Evolutionary conservation across 306 rosid genomes (phyloP).

Genomic region (Quercus dentata): DNA sequence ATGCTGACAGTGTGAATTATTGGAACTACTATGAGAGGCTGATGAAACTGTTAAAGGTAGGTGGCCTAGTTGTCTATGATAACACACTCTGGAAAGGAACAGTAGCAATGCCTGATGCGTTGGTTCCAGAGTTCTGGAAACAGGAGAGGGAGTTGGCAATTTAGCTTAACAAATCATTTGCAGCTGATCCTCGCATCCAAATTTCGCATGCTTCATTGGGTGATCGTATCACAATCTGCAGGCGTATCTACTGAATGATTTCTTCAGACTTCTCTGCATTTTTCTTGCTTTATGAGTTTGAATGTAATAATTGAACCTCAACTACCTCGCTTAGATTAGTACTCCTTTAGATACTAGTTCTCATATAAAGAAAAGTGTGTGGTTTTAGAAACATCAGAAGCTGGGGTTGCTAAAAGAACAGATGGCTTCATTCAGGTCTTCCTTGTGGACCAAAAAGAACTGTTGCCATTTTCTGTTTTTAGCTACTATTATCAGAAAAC

Average conservation of each 20-base stretch:
- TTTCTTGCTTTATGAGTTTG: no score
- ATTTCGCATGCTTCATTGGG: conserved; percentile 43
- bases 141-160: conserved; percentile 9
- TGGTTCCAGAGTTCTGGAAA: conserved; percentile 16
- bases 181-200: conserved; percentile 41
- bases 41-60: conserved; percentile 44
- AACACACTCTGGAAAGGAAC: conserved; percentile 63
- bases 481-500: no score
- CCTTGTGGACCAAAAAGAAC: no score
- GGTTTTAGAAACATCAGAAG: no score
- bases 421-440: no score
- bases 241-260: conserved; percentile 24
- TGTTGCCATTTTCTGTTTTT: no score
- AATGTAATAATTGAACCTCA: no score
- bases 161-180: conserved; percentile 36
- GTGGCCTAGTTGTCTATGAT: conserved; percentile 47
- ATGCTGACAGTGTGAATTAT: conserved; percentile 51
- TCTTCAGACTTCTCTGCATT: no score
- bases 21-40: conserved; percentile 58
- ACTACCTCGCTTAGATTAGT: no score
- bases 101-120: conserved; percentile 37
- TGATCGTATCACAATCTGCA: conserved; percentile 54
- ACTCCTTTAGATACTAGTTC: no score
- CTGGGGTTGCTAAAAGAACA: no score
- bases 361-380: no score